phyloP scores from a whole-genome alignment of 208 protist genomes.

The Plasmodiophora brassicae region DNA sequence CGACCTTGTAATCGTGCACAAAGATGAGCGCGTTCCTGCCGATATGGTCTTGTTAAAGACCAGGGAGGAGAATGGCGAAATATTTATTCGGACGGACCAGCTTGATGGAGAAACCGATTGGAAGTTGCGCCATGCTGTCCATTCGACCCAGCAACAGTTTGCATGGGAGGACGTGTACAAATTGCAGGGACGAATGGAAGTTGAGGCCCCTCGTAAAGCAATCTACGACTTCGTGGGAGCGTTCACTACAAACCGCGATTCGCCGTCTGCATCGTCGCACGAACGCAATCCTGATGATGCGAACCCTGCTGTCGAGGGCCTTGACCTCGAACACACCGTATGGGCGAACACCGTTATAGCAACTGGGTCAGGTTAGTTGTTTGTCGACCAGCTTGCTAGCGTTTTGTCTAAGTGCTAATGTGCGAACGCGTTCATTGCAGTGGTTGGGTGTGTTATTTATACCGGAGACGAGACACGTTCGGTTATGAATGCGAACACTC shows the following conservation, averaged over 20 bases:
- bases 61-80: slow-evolving; percentile 81
- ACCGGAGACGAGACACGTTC: slow-evolving; percentile 77
- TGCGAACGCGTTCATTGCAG: background rate
- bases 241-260: too few species aligned
- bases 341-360: slow-evolving; percentile 93
- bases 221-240: slow-evolving; percentile 82
- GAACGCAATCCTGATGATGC: background rate
- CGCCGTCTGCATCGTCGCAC: background rate
- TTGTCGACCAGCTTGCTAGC: too few species aligned
- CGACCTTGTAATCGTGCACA: slow-evolving; percentile 79
- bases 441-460: slow-evolving; percentile 61
- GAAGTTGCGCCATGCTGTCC: slow-evolving; percentile 76
- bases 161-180: background rate
- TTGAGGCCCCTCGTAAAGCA: slow-evolving; percentile 66
- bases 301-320: slow-evolving; percentile 35
- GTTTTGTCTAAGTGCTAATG: background rate
- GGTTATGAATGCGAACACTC: slow-evolving; percentile 84
- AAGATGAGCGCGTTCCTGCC: slow-evolving; percentile 84
- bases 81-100: slow-evolving; percentile 95
- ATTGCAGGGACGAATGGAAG: slow-evolving; percentile 18
- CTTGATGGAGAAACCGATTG: slow-evolving; percentile 98
- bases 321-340: slow-evolving; percentile 87
- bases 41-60: slow-evolving; percentile 92
- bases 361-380: slow-evolving; percentile 61
- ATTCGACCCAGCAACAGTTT: slow-evolving; percentile 40